Evolutionary conservation across 257 asterid genomes (phyloP), one percentile per base, ranked within the genome.

Genomic region (Fraxinus quadrangulata): DNA sequence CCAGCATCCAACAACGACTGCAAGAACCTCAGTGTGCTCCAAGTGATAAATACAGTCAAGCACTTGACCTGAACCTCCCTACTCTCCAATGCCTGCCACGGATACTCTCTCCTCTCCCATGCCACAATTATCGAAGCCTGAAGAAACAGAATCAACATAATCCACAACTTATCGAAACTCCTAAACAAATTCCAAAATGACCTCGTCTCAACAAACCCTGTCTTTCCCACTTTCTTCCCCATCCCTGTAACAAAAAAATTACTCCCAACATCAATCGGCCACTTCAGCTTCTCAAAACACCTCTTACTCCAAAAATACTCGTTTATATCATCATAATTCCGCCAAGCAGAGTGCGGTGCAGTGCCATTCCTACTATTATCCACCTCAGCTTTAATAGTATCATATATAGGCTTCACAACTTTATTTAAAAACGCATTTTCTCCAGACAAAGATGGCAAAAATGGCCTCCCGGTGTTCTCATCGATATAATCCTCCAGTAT

Each of bases 301-400:
- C 99, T 86, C 86, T 86, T 89, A 84, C 89, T 96, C 99, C 99
- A 96, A 79, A 96, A 96, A 72, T 96, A 96, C 86, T 96, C 99
- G 69, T 96, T 96, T 67, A 96, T 87, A 79, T 96, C 99, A 70
- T 96, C 99, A 49, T 96, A 96, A 79, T 96, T 96, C 85, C 99
- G 81, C 99, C 99, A 96, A 0, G 97, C 98, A 45, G 98, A 86
- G 79, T 96, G 99, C 9, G 99, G 97, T 16, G 99, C 97, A 5
- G 99, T 90, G 81, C 97, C 99, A 75, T 92, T 93, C 86, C 72
- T 87, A 88, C 97, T 96, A 77, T 92, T 93, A 17, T 84, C 94
- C 23, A 88, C 97, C 90, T 96, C 99, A 0, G 89, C 97, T 66
- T 81, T 85, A 67, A 96, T 87, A 0, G 97, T 89, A 17, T 96